Conservation (phyloP, 164 flowering plant species). For the Macadamia tetraphylla region DNA sequence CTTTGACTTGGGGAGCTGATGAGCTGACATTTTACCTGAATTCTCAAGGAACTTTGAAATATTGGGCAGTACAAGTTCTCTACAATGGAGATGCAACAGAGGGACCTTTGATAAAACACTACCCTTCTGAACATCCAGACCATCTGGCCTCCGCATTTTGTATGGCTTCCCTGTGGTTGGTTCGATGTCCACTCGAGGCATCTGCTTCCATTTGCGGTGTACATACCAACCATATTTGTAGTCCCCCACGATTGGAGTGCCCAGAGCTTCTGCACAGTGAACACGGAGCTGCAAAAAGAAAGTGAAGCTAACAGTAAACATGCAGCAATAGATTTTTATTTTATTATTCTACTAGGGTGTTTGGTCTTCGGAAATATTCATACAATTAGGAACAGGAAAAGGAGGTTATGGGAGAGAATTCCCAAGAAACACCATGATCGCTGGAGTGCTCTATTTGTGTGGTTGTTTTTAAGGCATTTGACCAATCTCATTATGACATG, state of each 20-base stretch:
- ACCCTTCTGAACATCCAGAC: slow-evolving; percentile 85
- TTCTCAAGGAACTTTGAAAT: slow-evolving; percentile 49
- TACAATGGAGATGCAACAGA: slow-evolving; percentile 73
- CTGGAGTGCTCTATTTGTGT: no score
- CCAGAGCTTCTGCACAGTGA: slow-evolving; percentile 91
- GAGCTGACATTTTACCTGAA: slow-evolving; percentile 15
- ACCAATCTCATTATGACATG: no score
- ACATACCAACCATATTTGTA: slow-evolving; percentile 87
- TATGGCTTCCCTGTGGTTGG: slow-evolving; percentile 68
- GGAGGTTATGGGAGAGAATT: no score
- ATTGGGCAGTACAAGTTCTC: slow-evolving; percentile 84
- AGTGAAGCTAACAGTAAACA: neutral
- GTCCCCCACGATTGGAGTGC: slow-evolving; percentile 90
- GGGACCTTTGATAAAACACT: slow-evolving; percentile 90
- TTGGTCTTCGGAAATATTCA: no score
- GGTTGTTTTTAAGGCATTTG: no score
- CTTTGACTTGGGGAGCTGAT: slow-evolving; percentile 12
- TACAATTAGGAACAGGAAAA: no score
- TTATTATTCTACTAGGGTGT: no score
- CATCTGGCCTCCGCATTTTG: slow-evolving; percentile 66
- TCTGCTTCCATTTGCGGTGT: slow-evolving; percentile 78
- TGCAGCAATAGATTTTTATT: neutral
- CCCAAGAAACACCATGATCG: no score
- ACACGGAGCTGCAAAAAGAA: slow-evolving; percentile 62
- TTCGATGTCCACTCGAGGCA: slow-evolving; percentile 65